phyloP scores from a whole-genome alignment of 805 yeast genomes.

The Yamadazyma laniorum region DNA sequence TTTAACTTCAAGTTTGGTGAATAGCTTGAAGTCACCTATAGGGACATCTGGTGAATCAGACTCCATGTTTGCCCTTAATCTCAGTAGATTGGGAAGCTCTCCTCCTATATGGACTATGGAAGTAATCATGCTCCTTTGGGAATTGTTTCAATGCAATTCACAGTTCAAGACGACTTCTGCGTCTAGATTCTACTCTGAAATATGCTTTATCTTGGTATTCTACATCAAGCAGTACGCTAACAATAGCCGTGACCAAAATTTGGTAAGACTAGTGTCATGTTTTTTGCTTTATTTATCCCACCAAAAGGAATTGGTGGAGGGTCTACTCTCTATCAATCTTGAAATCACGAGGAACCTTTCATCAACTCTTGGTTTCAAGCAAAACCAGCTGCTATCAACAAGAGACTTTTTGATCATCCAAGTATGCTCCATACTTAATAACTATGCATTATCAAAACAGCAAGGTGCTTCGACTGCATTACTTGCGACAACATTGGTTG shows the following conservation, averaged over 20 bases:
- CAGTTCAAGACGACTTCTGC: conserved; percentile 42
- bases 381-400: conserved; percentile 37
- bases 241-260: conserved; percentile 34
- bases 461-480: conserved; percentile 25
- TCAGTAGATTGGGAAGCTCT: conserved; percentile 1
- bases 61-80: conserved; percentile 9
- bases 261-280: conserved; percentile 51
- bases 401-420: conserved; percentile 64
- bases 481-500: conserved; percentile 49
- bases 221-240: conserved; percentile 52
- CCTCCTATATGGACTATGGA: conserved; percentile 54
- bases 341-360: conserved; percentile 54
- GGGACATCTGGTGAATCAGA: conserved; percentile 21
- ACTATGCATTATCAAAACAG: conserved; percentile 16
- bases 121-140: conserved; percentile 68
- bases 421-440: conserved; percentile 40
- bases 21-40: conserved; percentile 45
- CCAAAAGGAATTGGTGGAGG: conserved; percentile 33
- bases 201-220: conserved; percentile 53
- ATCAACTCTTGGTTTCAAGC: conserved; percentile 29
- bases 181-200: conserved; percentile 49
- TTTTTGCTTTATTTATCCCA: conserved; percentile 52
- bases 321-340: conserved; percentile 45
- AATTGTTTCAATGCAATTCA: conserved; percentile 69
- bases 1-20: conserved; percentile 47